Base-by-base conservation (phyloP, 352 stramenopile genomes). In the Globisporangium uncinulatum region DNA sequence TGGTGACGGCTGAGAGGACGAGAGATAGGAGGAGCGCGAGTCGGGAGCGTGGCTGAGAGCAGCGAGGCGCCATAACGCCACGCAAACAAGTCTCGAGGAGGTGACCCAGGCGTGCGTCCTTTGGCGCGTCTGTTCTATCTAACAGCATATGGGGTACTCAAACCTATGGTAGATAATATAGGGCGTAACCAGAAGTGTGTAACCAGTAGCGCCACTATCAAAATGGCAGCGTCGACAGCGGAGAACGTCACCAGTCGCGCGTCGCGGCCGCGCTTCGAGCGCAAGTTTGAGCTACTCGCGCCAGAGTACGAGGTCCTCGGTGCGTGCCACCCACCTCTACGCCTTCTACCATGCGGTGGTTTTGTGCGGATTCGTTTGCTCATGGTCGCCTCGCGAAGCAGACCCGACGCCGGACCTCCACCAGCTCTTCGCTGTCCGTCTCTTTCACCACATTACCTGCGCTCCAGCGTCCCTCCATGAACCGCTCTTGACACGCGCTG, bases 361-460 rank as follows among this genome's bases (percentile, higher is more conserved):
- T 15, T 19, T n/a, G n/a, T n/a, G n/a, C n/a, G n/a, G n/a, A n/a
- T n/a, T n/a, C n/a, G n/a, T n/a, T n/a, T n/a, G n/a, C n/a, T n/a
- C n/a, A n/a, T n/a, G n/a, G n/a, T n/a, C n/a, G n/a, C n/a, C 20
- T 29, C 44, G 32, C n/a, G 24, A 31, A 43, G 31, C 52, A 94
- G 84, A 94, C 64, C 84, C 84, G 5, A 94, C 83, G 56, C 84
- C 84, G 17, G 84, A 94, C 73, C 65, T 94, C 31, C 76, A 89
- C 53, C 61, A 74, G 46, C 77, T 94, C 32, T 94, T 94, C 47
- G 44, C 73, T 14, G 83, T 91, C 62, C 24, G 56, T 14, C 7
- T 47, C 9, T 14, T 6, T 49, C 21, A 15, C 39, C 34, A n/a
- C 11, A 24, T 56, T 6, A 4, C 3, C 39, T 51, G 21, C 6